Evolutionary conservation across 2,329 filamentous ascomycete species (phyloP), one percentile per base, ranked within the genome.

Genomic region (Plectosphaerella plurivora): DNA sequence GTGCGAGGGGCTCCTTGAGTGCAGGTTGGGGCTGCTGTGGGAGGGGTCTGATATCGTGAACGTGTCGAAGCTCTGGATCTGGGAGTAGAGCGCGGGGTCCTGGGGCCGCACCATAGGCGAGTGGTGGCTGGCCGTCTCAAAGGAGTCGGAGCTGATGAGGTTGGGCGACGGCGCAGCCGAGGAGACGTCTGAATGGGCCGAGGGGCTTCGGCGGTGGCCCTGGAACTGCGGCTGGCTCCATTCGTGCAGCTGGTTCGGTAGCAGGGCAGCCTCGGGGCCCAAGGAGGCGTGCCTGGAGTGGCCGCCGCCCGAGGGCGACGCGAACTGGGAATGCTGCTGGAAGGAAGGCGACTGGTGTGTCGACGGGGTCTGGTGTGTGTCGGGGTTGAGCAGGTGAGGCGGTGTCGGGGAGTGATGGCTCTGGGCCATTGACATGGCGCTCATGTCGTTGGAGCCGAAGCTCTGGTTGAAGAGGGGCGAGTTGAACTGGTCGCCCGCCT

Each of bases 181-280:
- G 5, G 87, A 96, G 6, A 96, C 86, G 60, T 97, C 93, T 3
- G 91, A 96, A 63, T 87, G 91, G 61, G 97, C 93, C n/a, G 92
- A 97, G 1, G 90, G 89, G 37, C 83, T 86, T 63, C 92, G 84
- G 60, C 91, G 82, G 66, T 97, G 93, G n/a, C 82, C 78, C 59
- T 89, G 87, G 64, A 96, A 97, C 54, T 82, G 78, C 14, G 74
- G 69, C 52, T 76, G 75, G 42, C 60, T 75, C 80, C 80, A 84
- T 54, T 83, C 79, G 50, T 60, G 61, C 47, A 76, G 59, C 57
- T 82, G 79, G n/a, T 69, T 72, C 3, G 73, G 74, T 25, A 81
- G 67, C n/a, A 83, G 67, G 2, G 81, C 81, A 6, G 79, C 76
- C 62, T 82, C 78, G 2, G 81, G 81, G 1, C 78, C 78, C 2